A percentile compares a stretch with the other conserved stretches of the same genome.
Conservation (phyloP, 495 filamentous ascomycete genomes). For the Penicillium atrosanguineum region DNA sequence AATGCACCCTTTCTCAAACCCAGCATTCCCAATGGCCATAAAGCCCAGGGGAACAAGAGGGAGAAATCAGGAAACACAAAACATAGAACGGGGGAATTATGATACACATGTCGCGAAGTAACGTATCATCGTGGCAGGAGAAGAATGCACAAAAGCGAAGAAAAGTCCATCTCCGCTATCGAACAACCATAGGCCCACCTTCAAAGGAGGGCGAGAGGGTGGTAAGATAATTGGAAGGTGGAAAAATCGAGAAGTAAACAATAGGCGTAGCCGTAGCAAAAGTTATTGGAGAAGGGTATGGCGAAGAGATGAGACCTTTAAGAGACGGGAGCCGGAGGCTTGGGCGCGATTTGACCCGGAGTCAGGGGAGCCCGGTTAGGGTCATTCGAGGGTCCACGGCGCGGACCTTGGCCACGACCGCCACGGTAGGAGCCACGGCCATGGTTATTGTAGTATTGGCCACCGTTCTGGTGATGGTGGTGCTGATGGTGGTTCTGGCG, state of each 20-base stretch:
- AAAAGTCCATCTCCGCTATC: background rate
- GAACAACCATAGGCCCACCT: background rate
- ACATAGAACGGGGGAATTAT: slow-evolving; percentile 23
- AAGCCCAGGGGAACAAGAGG: slow-evolving; percentile 10
- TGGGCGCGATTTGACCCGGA: slow-evolving; percentile 29
- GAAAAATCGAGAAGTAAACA: background rate
- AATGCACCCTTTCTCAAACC: slow-evolving; percentile 24
- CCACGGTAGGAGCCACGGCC: slow-evolving; percentile 44
- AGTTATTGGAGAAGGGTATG: background rate
- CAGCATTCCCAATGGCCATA: slow-evolving; percentile 7
- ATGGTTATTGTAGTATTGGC: slow-evolving; percentile 38
- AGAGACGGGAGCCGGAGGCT: slow-evolving; percentile 34
- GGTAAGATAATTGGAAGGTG: background rate
- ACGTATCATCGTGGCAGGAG: slow-evolving; percentile 24
- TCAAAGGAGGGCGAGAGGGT: background rate
- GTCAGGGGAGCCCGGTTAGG: slow-evolving; percentile 26
- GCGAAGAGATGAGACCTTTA: slow-evolving; percentile 7
- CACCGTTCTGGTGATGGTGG: slow-evolving; percentile 31
- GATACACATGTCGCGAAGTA: slow-evolving; percentile 31
- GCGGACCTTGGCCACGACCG: slow-evolving; percentile 45
- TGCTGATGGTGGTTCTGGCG: slow-evolving; percentile 38
- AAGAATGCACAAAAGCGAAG: slow-evolving; percentile 7
- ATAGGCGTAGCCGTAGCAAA: background rate
- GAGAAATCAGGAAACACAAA: background rate
- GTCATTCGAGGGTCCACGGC: slow-evolving; percentile 37